Conservation (phyloP, 192 early-diverging fungal species). For the Diversispora eburnea region DNA sequence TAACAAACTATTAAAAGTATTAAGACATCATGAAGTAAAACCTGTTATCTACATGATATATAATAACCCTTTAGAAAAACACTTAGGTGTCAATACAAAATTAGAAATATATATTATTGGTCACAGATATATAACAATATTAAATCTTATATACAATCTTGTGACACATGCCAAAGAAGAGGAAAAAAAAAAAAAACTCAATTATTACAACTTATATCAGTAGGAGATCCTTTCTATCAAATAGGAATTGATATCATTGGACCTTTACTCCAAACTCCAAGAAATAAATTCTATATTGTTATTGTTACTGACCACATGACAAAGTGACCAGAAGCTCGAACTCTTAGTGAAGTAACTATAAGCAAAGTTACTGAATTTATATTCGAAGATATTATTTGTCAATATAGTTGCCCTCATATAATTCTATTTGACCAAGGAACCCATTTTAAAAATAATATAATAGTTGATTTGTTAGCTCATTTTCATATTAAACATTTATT, state of each 20-base stretch:
- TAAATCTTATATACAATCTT: neutral
- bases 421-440: conserved; percentile 30
- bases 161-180: neutral
- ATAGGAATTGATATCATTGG: conserved; percentile 11
- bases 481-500: neutral
- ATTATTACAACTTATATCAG: neutral
- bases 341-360: conserved; percentile 23
- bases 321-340: conserved; percentile 33
- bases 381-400: conserved; percentile 31
- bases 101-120: conserved; percentile 18
- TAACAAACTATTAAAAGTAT: no score
- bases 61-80: no score
- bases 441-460: conserved; percentile 23
- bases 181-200: neutral
- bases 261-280: neutral
- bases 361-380: conserved; percentile 27
- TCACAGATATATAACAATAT: neutral
- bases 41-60: no score
- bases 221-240: neutral
- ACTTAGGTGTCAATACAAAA: no score
- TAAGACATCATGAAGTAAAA: no score
- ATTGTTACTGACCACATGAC: conserved; percentile 33
- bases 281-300: conserved; percentile 29
- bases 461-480: neutral
- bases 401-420: conserved; percentile 31